phyloP scores from a whole-genome alignment of 352 stramenopile genomes.

The Globisporangium barbulae region DNA sequence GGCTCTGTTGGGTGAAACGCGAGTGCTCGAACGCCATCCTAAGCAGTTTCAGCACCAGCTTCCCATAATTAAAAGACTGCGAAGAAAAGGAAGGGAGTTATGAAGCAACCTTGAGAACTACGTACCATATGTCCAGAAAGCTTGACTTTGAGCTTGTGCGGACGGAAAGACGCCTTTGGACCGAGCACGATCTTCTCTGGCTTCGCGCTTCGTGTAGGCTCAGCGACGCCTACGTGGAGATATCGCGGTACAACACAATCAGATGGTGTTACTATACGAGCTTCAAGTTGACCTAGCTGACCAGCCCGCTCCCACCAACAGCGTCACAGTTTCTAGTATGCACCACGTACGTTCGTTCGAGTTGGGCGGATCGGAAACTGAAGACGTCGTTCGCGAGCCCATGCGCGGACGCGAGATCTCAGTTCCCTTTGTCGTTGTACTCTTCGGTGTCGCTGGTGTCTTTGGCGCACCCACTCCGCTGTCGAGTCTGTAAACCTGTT shows the following conservation, averaged over 20 bases:
- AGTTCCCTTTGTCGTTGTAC: slow-evolving; percentile 43
- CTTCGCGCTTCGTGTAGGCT: slow-evolving; percentile 39
- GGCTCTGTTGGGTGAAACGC: slow-evolving; percentile 81
- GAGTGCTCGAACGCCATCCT: slow-evolving; percentile 78
- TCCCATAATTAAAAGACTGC: slow-evolving; percentile 6
- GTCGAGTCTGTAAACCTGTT: slow-evolving; percentile 63
- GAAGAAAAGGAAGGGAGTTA: background rate
- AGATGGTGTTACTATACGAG: too few relatives aligned
- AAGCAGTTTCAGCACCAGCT: background rate
- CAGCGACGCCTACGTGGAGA: slow-evolving; percentile 11
- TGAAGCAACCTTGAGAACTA: background rate
- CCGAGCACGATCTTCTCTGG: slow-evolving; percentile 40
- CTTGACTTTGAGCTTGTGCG: slow-evolving; percentile 86
- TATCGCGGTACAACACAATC: too few relatives aligned
- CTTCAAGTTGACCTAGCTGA: too few relatives aligned
- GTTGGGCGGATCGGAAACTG: slow-evolving; percentile 23
- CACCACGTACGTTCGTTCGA: slow-evolving; percentile 32
- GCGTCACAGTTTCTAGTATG: background rate
- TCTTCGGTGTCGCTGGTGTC: slow-evolving; percentile 37
- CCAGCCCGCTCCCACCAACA: background rate
- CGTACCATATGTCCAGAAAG: slow-evolving; percentile 79
- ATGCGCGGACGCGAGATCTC: slow-evolving; percentile 79
- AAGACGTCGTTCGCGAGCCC: slow-evolving; percentile 49
- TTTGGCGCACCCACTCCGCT: slow-evolving; percentile 28
- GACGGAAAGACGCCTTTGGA: slow-evolving; percentile 59